These are phyloP conservation scores for Crithidia expoeki DNA, from an alignment of 208 protist species.

Conservation along the genomic window DNA sequence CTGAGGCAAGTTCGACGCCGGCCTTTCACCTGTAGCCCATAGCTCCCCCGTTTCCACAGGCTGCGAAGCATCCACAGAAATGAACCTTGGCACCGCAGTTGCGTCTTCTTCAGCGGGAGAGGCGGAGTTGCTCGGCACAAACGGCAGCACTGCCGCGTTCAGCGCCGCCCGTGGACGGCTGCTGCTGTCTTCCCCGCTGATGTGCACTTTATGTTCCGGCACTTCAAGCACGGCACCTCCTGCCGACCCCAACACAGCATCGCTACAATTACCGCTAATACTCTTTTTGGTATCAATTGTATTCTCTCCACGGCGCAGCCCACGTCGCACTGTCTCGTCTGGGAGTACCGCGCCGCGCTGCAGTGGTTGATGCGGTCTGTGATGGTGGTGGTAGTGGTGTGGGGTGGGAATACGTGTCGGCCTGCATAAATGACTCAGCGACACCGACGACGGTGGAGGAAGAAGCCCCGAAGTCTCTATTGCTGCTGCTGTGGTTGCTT, in stretches of 20 bases:
- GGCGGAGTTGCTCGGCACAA: neutral
- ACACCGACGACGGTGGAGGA: neutral
- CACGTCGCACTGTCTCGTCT: neutral
- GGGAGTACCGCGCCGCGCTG: conserved; percentile 9
- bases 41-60: too few species aligned
- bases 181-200: neutral
- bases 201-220: neutral
- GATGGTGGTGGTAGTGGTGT: conserved; percentile 7
- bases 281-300: too few species aligned
- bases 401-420: neutral
- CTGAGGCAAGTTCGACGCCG: neutral
- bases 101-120: neutral
- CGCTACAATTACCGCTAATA: neutral
- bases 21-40: too few species aligned
- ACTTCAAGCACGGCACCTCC: too few species aligned
- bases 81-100: neutral
- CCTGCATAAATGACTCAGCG: neutral
- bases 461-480: neutral
- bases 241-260: neutral
- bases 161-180: neutral
- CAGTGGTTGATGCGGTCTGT: neutral
- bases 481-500: neutral
- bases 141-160: neutral
- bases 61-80: neutral
- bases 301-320: neutral